Evolutionary conservation across 441 rosid genomes (phyloP).

Genomic region (Rhodomyrtus psidioides): DNA sequence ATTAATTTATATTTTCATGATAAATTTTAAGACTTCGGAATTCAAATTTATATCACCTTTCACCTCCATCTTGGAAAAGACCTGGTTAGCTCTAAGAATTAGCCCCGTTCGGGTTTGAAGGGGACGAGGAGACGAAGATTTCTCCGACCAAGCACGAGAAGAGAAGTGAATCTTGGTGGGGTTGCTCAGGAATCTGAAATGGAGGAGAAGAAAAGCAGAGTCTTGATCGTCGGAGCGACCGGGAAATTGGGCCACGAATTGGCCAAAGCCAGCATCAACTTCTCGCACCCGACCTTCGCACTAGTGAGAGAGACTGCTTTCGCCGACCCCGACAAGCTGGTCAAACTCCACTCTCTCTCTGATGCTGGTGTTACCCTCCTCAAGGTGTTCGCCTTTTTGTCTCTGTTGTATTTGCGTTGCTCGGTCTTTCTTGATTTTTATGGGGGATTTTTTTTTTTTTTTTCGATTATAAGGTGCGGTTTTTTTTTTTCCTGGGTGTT

Average conservation of each 20-base stretch:
- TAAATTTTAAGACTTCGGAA: too few species aligned
- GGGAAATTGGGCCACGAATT: slow-evolving; percentile 57
- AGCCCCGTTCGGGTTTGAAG: background rate
- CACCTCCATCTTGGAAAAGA: background rate
- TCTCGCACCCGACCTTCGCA: slow-evolving; percentile 50
- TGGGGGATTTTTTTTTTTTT: background rate
- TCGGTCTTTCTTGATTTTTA: background rate
- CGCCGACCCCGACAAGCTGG: slow-evolving; percentile 32
- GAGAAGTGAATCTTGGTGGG: background rate
- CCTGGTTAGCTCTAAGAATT: background rate
- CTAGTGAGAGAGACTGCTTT: slow-evolving; percentile 44
- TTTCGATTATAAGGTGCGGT: background rate
- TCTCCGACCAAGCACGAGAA: background rate
- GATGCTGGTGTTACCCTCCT: slow-evolving; percentile 38
- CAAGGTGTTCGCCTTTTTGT: slow-evolving; percentile 19
- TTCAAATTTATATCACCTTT: too few species aligned
- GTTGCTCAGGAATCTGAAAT: background rate
- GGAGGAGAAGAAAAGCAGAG: slow-evolving; percentile 33
- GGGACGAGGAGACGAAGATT: background rate
- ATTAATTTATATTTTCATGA: too few species aligned
- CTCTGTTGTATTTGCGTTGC: background rate
- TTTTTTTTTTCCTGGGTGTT: background rate
- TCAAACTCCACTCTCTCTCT: slow-evolving; percentile 36
- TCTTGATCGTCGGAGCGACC: slow-evolving; percentile 65
- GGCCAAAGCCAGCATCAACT: slow-evolving; percentile 41